Conservation (phyloP, 2,329 filamentous ascomycete species). For the Sclerotinia nivalis region DNA sequence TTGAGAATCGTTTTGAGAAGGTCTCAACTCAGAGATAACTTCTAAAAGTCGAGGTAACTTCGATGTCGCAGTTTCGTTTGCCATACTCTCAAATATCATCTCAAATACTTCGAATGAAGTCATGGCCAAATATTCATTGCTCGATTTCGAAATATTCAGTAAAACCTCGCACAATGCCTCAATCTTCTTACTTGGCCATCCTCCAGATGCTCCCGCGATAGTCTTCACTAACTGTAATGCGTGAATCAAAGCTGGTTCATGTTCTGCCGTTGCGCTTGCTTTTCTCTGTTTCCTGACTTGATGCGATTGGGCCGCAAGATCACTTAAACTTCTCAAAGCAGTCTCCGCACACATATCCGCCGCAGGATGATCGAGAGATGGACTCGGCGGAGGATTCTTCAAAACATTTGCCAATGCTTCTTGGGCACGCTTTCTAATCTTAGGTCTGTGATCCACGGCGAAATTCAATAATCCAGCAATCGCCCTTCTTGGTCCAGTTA, state of each 20-base stretch:
- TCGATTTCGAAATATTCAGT: conserved; percentile 83
- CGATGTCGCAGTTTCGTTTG: conserved; percentile 77
- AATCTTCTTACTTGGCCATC: conserved; percentile 96
- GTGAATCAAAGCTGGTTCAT: conserved; percentile 86
- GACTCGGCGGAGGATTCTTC: conserved; percentile 82
- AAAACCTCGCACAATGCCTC: conserved; percentile 88
- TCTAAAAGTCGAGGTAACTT: conserved; percentile 89
- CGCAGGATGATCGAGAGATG: conserved; percentile 89
- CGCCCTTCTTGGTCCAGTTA: conserved; percentile 83
- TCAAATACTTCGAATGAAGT: conserved; percentile 96
- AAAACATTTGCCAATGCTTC: conserved; percentile 84
- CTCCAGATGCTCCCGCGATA: conserved; percentile 80
- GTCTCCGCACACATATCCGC: conserved; percentile 96
- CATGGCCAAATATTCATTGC: conserved; percentile 95
- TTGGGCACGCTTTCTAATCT: conserved; percentile 90
- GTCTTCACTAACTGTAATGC: conserved; percentile 90
- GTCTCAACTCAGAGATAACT: conserved; percentile 87
- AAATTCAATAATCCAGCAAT: conserved; percentile 83
- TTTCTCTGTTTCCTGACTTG: conserved; percentile 70
- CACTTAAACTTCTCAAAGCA: conserved; percentile 75
- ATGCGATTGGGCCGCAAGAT: conserved; percentile 65
- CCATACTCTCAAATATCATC: conserved; percentile 91
- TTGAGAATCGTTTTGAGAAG: conserved; percentile 90
- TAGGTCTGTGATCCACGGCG: conserved; percentile 83
- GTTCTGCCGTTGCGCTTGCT: conserved; percentile 52